Evolutionary conservation across 202 grass and related monocot species (phyloP), one percentile per base, ranked within the genome.

Genomic region (Miscanthus sacchariflorus): DNA sequence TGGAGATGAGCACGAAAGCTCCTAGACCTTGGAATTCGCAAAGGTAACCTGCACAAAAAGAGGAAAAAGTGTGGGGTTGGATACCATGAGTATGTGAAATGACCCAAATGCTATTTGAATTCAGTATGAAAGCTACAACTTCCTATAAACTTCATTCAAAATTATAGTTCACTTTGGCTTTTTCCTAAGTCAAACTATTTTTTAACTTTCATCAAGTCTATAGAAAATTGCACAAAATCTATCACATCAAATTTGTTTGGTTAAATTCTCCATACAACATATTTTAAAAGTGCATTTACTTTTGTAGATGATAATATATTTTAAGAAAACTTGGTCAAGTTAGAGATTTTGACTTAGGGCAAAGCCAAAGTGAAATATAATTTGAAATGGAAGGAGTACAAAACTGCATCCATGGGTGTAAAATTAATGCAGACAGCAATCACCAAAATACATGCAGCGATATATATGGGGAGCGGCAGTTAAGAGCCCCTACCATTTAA

Each of bases 401-500:
- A 77, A 33, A 77, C 27, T 33, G 8, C 27, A 10, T 56, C 30
- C 2, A 19, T 21, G 13, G 44, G n/a, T 24, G 18, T 21, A 56
- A 77, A 56, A 77, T 49, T 49, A 25, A 75, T 11, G 5, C 75
- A 77, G 30, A 38, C 9, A 77, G 9, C 18, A 38, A 77, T 38
- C 18, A 6, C 9, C 19, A 77, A 76, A 75, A 76, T 19, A 21
- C 52, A 56, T 33, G 74, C 10, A 36, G 15, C 2, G 35, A 63
- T 17, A 63, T 63, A n/a, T 28, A 81, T 52, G 69, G 24, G 56
- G 74, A 61, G 73, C 1, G 8, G 79, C 4, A 19, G 66, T 72
- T 78, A 13, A 79, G 28, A 79, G 18, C 69, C 72, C 69, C 72
- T 86, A 90, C 89, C 89, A 67, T 83, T 81, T 72, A 24, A 21